Evolutionary conservation across 2,329 filamentous ascomycete genomes (phyloP).

Genomic region (Dactylellina leptospora): DNA sequence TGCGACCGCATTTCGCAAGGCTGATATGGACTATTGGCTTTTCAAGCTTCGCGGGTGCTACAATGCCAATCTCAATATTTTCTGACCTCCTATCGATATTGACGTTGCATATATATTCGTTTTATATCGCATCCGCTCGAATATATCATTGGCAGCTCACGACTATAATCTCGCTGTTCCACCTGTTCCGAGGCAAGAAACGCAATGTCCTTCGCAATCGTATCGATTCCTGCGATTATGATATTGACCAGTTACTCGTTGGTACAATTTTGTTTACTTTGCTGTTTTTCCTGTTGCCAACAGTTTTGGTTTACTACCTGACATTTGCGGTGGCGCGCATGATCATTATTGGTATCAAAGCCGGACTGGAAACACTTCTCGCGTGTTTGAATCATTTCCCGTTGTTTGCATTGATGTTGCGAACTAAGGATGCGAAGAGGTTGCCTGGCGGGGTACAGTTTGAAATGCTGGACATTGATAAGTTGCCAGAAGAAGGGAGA

Average conservation of each 20-base stretch:
- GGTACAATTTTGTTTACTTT: slow-evolving; percentile 97
- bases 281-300: slow-evolving; percentile 92
- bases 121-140: slow-evolving; percentile 93
- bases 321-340: slow-evolving; percentile 95
- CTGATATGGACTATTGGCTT: slow-evolving; percentile 93
- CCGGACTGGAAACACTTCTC: slow-evolving; percentile 85
- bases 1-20: slow-evolving; percentile 81
- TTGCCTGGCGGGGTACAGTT: slow-evolving; percentile 70
- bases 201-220: slow-evolving; percentile 95
- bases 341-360: slow-evolving; percentile 93
- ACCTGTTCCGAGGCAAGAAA: slow-evolving; percentile 97
- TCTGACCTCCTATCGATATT: slow-evolving; percentile 91
- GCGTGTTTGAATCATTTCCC: slow-evolving; percentile 98
- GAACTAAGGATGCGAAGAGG: slow-evolving; percentile 88
- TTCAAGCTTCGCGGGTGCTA: slow-evolving; percentile 92
- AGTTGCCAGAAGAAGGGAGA: slow-evolving; percentile 15
- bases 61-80: slow-evolving; percentile 94
- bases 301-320: slow-evolving; percentile 94
- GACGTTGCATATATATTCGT: slow-evolving; percentile 96
- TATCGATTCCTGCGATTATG: slow-evolving; percentile 98
- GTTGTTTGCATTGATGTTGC: slow-evolving; percentile 93
- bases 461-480: slow-evolving; percentile 35
- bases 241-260: slow-evolving; percentile 92
- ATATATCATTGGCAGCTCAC: slow-evolving; percentile 99
- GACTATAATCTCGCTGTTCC: slow-evolving; percentile 96